These are phyloP conservation scores for Pyrenochaeta sp. DNA, from an alignment of 2,329 filamentous ascomycete species.

Conservation along the genomic window DNA sequence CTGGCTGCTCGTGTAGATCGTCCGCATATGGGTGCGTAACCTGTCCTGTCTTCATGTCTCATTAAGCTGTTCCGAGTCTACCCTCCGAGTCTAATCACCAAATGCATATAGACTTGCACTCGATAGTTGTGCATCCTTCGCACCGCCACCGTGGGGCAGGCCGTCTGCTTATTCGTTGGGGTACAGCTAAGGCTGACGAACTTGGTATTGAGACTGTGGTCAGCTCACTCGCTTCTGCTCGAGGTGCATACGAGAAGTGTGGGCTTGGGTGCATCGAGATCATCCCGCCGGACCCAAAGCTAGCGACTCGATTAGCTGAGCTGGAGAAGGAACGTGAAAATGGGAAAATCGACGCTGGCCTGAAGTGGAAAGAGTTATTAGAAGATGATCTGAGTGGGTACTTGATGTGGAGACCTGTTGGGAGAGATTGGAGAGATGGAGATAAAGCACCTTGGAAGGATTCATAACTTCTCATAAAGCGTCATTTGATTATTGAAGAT, in stretches of 20 bases:
- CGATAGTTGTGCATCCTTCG: conserved; percentile 26
- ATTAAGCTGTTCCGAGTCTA: neutral
- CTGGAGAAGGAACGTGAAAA: neutral
- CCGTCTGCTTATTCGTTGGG: conserved; percentile 47
- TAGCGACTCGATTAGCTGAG: conserved; percentile 6
- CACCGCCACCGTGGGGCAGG: conserved; percentile 46
- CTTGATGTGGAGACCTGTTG: conserved; percentile 33
- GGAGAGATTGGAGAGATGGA: conserved; percentile 25
- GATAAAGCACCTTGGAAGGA: conserved; percentile 28
- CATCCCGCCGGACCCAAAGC: conserved; percentile 20
- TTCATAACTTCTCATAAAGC: too few species aligned
- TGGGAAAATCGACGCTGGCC: conserved; percentile 16
- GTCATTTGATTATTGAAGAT: too few species aligned
- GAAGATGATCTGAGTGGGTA: conserved; percentile 28
- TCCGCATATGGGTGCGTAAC: conserved; percentile 23
- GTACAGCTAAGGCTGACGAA: conserved; percentile 46
- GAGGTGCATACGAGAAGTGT: conserved; percentile 28
- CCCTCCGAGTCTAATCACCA: too few species aligned
- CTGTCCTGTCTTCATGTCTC: neutral
- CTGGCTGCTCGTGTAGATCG: conserved; percentile 19
- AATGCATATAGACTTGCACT: conserved; percentile 18
- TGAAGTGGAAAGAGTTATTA: conserved; percentile 28
- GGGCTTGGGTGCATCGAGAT: conserved; percentile 27
- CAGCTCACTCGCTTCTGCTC: conserved; percentile 21
- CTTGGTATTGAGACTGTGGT: conserved; percentile 33